Percentiles rank a stretch among this genome's conserved stretches.
Evolutionary conservation across 768 basidiomycete genomes (phyloP).

Genomic region (Boletales sp.): DNA sequence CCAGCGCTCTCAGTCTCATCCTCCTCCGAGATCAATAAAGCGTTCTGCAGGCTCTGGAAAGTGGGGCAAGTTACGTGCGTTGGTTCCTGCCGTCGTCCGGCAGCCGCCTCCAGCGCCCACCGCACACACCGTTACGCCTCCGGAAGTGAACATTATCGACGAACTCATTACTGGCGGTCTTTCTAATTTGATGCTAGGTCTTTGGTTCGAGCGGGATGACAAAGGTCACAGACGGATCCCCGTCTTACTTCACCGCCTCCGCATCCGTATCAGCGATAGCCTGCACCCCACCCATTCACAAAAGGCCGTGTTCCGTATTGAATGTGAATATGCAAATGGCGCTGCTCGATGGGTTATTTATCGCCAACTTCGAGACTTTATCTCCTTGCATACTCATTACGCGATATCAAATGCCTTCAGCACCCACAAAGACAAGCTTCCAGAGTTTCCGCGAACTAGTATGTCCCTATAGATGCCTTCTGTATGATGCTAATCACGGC

Average conservation of each 20-base stretch:
- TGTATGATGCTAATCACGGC: background rate
- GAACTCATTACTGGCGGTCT: conserved; percentile 80
- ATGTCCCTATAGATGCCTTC: conserved; percentile 13
- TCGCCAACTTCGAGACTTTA: conserved; percentile 87
- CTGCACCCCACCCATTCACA: conserved; percentile 72
- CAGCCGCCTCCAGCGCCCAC: conserved; percentile 33
- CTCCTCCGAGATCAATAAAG: conserved; percentile 20
- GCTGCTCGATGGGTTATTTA: conserved; percentile 93
- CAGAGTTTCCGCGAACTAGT: conserved; percentile 90
- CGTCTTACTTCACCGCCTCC: conserved; percentile 70
- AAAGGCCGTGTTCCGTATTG: conserved; percentile 84
- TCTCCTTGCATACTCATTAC: conserved; percentile 88
- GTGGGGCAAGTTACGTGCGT: conserved; percentile 65
- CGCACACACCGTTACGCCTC: conserved; percentile 45
- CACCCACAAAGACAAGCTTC: conserved; percentile 69
- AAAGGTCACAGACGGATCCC: conserved; percentile 79
- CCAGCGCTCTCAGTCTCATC: conserved; percentile 26
- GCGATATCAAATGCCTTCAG: conserved; percentile 78
- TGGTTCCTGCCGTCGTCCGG: conserved; percentile 54
- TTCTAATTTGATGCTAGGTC: conserved; percentile 69
- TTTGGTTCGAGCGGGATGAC: conserved; percentile 89
- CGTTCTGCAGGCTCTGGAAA: conserved; percentile 33
- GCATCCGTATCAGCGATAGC: conserved; percentile 84
- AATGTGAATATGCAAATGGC: conserved; percentile 95
- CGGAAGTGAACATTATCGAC: conserved; percentile 71